phyloP scores from a whole-genome alignment of 805 yeast genomes.

The Debaryomyces castellii region DNA sequence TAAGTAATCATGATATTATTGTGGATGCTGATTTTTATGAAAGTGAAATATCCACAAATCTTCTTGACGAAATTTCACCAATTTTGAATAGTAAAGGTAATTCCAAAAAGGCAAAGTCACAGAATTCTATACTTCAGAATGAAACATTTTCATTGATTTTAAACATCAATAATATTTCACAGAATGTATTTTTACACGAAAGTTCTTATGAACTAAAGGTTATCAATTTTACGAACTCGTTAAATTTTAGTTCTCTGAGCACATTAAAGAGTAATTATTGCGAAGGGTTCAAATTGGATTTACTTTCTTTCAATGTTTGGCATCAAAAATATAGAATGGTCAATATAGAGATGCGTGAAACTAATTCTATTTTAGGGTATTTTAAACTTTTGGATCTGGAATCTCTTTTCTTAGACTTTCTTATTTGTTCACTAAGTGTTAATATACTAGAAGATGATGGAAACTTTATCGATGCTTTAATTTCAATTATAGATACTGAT shows the following conservation, averaged over 20 bases:
- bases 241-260: neutral
- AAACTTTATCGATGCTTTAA: slow-evolving; percentile 9
- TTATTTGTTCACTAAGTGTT: neutral
- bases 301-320: neutral
- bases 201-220: neutral
- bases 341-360: neutral
- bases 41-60: slow-evolving; percentile 17
- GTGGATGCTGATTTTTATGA: slow-evolving; percentile 15
- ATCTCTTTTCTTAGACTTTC: neutral
- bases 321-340: neutral
- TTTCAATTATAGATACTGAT: slow-evolving; percentile 12
- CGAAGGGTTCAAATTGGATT: neutral
- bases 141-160: neutral
- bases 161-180: neutral
- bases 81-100: neutral
- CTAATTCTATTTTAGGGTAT: neutral
- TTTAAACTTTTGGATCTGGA: neutral
- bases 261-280: neutral
- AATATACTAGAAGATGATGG: slow-evolving; percentile 2
- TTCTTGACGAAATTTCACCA: slow-evolving; percentile 5
- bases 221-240: neutral
- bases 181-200: neutral
- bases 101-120: neutral
- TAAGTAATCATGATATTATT: slow-evolving; percentile 7
- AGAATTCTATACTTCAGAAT: neutral